These are phyloP conservation scores for Mycotypha africana DNA, from an alignment of 371 early-diverging fungal genomes.

Conservation along the genomic window DNA sequence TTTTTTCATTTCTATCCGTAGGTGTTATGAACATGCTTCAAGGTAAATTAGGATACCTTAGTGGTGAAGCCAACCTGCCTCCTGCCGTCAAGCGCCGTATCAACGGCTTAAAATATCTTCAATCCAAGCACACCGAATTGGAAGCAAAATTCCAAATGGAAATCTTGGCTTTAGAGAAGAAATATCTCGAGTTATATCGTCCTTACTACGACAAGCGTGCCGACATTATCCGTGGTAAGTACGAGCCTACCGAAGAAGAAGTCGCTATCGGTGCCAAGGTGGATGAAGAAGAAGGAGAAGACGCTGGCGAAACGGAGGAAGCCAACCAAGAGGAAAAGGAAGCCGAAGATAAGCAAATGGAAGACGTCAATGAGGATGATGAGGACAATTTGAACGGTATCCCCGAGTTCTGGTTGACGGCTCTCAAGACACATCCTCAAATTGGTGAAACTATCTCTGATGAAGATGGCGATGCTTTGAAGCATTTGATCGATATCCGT, in stretches of 20 bases:
- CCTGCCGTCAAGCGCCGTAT: slow-evolving; percentile 74
- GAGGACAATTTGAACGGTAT: slow-evolving; percentile 51
- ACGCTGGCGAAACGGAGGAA: slow-evolving; percentile 20
- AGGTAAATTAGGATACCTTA: slow-evolving; percentile 58
- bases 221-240: slow-evolving; percentile 67
- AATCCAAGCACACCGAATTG: slow-evolving; percentile 76
- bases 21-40: slow-evolving; percentile 50
- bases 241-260: slow-evolving; percentile 88
- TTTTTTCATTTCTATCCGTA: no score
- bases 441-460: slow-evolving; percentile 83
- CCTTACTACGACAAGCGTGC: slow-evolving; percentile 88
- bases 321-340: slow-evolving; percentile 22
- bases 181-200: slow-evolving; percentile 79
- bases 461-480: slow-evolving; percentile 79
- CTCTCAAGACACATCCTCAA: slow-evolving; percentile 79
- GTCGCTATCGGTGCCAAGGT: slow-evolving; percentile 58
- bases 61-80: slow-evolving; percentile 57
- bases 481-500: slow-evolving; percentile 81
- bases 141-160: slow-evolving; percentile 87
- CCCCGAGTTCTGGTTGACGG: slow-evolving; percentile 93
- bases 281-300: slow-evolving; percentile 51
- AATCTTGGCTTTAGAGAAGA: slow-evolving; percentile 90
- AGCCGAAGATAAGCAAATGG: slow-evolving; percentile 30
- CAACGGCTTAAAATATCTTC: slow-evolving; percentile 78
- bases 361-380: slow-evolving; percentile 36